Base-by-base conservation (phyloP, 192 early-diverging fungal species). In the Backusella sp. region DNA sequence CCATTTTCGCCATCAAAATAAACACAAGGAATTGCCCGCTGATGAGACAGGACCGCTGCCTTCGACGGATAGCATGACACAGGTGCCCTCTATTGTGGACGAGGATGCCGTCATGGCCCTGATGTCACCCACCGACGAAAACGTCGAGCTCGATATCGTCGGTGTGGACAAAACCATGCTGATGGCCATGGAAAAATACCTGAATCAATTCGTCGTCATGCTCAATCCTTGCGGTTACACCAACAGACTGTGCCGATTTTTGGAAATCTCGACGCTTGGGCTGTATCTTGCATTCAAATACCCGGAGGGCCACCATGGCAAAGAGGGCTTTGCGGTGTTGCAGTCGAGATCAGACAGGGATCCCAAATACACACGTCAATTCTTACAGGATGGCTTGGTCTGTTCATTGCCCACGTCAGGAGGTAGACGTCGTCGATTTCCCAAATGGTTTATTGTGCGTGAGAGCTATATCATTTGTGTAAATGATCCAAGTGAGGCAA, bases 361-460 rank as follows among this genome's bases (percentile, higher is more conserved):
- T 4, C 80, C 76, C 12, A 56, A 66, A 14, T 68, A 76, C 26
- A 23, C 66, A 17, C 41, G 74, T 6, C 37, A 34, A 28, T 75
- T 71, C 39, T 49, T 71, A 15, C 23, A 71, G 28, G 44, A 71
- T 71, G 70, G 68, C 34, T 21, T 69, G 3, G 70, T 49, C 9
- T 71, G n/a, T 19, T 71, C 70, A 1, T 32, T 71, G 32, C 44
- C 42, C 21, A 49, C 42, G 15, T 30, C 39, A 49, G 70, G 70
- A 1, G 70, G 70, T 30, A 71, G 44, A 49, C 41, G 70, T 30
- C 23, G 44, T 1, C 26, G 70, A 80, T 82, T 83, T 21, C 84
- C 87, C 23, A 90, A 92, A 79, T 93, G 91, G 86, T 88, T 93
- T 72, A 78, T 93, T 37, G 89, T 90, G 37, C 88, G 92, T 35